These are phyloP conservation scores for Fusarium tricinctum DNA, from an alignment of 2,329 filamentous ascomycete species.

Conservation along the genomic window DNA sequence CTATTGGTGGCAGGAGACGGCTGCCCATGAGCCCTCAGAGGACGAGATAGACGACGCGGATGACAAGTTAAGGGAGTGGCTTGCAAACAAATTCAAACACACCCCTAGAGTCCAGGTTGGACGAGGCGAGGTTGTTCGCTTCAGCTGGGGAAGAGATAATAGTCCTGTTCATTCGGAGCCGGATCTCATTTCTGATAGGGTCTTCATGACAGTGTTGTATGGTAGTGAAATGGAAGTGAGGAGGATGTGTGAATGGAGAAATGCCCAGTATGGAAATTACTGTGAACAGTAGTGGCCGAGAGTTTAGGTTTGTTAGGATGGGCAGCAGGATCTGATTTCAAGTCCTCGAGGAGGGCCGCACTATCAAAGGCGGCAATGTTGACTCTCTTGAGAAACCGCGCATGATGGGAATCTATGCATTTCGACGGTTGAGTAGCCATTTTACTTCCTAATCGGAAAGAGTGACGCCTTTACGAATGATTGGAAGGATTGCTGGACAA, in stretches of 20 bases:
- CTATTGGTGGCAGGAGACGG: accelerated
- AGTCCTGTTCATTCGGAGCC: slow-evolving; percentile 15
- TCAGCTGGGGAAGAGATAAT: neutral
- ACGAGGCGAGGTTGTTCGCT: slow-evolving; percentile 1
- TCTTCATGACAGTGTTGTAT: slow-evolving; percentile 11
- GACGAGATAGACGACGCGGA: neutral
- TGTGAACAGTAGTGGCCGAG: too few relatives aligned
- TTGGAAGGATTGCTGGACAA: too few relatives aligned
- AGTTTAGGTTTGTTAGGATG: too few relatives aligned
- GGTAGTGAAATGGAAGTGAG: slow-evolving; percentile 1
- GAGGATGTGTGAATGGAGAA: neutral
- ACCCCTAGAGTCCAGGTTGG: neutral
- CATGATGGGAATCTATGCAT: too few relatives aligned
- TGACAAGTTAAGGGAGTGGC: neutral
- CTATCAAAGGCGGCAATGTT: too few relatives aligned
- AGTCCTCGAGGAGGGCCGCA: too few relatives aligned
- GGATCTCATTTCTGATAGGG: neutral
- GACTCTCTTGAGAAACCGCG: too few relatives aligned
- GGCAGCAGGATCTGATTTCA: too few relatives aligned
- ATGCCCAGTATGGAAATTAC: neutral
- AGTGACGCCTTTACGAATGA: too few relatives aligned
- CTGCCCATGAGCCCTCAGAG: neutral
- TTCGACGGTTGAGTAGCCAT: too few relatives aligned
- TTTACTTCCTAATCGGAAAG: too few relatives aligned
- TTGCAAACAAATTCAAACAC: neutral